These are phyloP conservation scores for Carex kokanica DNA, from an alignment of 176 grass and related monocot species.

Conservation along the genomic window DNA sequence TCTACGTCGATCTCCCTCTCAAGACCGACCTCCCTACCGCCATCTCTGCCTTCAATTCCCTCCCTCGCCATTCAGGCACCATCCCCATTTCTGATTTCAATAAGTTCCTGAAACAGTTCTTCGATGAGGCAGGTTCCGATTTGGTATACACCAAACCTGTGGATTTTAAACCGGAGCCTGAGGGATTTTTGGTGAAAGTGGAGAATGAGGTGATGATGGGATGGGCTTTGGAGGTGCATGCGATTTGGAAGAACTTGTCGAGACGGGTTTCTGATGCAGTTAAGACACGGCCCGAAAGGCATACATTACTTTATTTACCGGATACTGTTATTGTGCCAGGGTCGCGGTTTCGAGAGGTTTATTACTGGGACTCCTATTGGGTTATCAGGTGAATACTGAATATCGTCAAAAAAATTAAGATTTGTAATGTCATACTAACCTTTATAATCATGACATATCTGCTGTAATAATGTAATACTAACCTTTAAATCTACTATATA, in stretches of 20 bases:
- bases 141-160: slow-evolving; percentile 38
- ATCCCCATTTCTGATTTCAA: slow-evolving; percentile 33
- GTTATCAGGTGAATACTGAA: slow-evolving; percentile 64
- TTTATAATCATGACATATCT: too few relatives aligned
- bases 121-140: slow-evolving; percentile 56
- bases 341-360: slow-evolving; percentile 81
- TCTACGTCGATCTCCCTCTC: slow-evolving; percentile 87
- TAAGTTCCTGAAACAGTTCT: slow-evolving; percentile 38
- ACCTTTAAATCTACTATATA: not conserved
- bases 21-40: slow-evolving; percentile 31
- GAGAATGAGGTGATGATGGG: slow-evolving; percentile 42
- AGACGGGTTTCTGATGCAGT: slow-evolving; percentile 43
- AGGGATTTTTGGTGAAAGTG: slow-evolving; percentile 71
- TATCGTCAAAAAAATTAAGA: too few relatives aligned
- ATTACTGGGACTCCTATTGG: slow-evolving; percentile 99
- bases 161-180: slow-evolving; percentile 57
- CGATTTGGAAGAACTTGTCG: slow-evolving; percentile 65
- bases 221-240: slow-evolving; percentile 91
- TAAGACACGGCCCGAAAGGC: slow-evolving; percentile 36
- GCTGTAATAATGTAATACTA: not conserved
- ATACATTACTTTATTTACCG: slow-evolving; percentile 80
- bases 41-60: slow-evolving; percentile 38
- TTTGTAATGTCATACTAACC: too few relatives aligned
- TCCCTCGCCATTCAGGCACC: slow-evolving; percentile 3
- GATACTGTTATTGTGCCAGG: slow-evolving; percentile 57